Evolutionary conservation across 208 protist species (phyloP), one percentile per base, ranked within the genome.

Genomic region (Naegleria fowleri): DNA sequence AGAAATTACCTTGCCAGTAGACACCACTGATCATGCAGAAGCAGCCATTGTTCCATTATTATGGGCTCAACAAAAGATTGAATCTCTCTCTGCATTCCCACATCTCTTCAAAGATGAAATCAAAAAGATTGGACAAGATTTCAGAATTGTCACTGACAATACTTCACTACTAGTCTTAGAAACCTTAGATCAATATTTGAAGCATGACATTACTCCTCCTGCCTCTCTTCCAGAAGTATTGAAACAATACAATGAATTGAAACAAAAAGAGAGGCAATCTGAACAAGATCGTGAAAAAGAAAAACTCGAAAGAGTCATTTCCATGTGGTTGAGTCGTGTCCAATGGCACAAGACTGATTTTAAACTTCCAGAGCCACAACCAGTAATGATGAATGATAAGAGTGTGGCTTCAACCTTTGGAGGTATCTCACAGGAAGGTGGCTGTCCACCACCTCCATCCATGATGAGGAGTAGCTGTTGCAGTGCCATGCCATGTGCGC

Each of bases 141-240:
- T 9, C 15, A 15, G 16, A 38, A 67, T 89, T 41, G 41, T 67
- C 41, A 67, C 86, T 11, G 6, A 6, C 7, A 39, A 89, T 67
- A 89, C 86, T 41, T 39, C 86, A 25, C 36, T 89, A 0, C 7
- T 89, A 9, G 86, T 89, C 22, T 89, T 89, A 40, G 41, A 52
- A 41, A 89, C 48, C 29, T 89, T 89, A 25, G 86, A 89, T 55
- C 86, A 89, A 67, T 67, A 89, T 67, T 38, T 89, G 25, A 89
- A 89, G 33, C 48, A 89, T 40, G 59, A 89, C 9, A 89, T 89
- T 40, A 67, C 33, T 22, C 86, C 86, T 19, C 25, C 41, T 38
- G 5, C 9, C 36, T 41, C 41, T 6, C 11, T n/a, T 36, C 6
- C n/a, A 0, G 7, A 33, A 40, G 13, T 67, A 9, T 41, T 36